Conservation (phyloP, 2,329 filamentous ascomycete species). For the Talaromyces sp. region DNA sequence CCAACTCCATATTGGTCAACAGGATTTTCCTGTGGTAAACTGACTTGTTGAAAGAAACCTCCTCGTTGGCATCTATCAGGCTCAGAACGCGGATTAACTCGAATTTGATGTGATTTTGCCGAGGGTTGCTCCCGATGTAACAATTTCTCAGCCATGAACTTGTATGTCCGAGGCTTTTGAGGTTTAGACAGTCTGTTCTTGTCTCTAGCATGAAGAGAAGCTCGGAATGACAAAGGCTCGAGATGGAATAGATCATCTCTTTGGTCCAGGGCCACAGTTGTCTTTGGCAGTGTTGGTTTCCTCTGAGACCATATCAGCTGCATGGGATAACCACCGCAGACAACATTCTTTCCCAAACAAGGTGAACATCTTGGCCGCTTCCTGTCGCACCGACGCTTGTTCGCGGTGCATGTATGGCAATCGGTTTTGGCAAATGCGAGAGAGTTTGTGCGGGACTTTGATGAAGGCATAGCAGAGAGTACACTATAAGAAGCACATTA, state of each 20-base stretch:
- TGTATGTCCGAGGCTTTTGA: not conserved
- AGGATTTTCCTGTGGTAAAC: not conserved
- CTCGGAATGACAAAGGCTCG: slow-evolving; percentile 4
- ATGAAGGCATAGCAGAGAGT: not conserved
- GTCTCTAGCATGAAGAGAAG: not conserved
- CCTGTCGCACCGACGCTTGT: slow-evolving; percentile 2
- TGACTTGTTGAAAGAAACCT: not conserved
- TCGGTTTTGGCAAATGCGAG: slow-evolving; percentile 7
- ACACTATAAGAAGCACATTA: not conserved
- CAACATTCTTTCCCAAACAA: slow-evolving; percentile 2
- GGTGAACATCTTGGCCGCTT: slow-evolving; percentile 10
- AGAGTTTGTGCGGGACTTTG: slow-evolving; percentile 1
- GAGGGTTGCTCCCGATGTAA: not conserved
- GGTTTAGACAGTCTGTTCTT: not conserved
- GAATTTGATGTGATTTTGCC: not conserved
- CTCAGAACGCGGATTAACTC: not conserved
- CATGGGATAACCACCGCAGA: slow-evolving; percentile 7
- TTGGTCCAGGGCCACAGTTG: not conserved
- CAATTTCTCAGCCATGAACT: not conserved
- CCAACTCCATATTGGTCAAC: not conserved
- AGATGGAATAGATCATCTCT: not conserved
- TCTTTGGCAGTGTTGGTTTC: not conserved
- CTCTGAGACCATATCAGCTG: slow-evolving; percentile 1
- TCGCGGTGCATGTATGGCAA: slow-evolving; percentile 6
- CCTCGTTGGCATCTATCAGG: not conserved